Percentiles rank a stretch among this genome's conserved stretches.
Conservation (phyloP, 78 protist species). For the Blattamonas nauphoetae region DNA sequence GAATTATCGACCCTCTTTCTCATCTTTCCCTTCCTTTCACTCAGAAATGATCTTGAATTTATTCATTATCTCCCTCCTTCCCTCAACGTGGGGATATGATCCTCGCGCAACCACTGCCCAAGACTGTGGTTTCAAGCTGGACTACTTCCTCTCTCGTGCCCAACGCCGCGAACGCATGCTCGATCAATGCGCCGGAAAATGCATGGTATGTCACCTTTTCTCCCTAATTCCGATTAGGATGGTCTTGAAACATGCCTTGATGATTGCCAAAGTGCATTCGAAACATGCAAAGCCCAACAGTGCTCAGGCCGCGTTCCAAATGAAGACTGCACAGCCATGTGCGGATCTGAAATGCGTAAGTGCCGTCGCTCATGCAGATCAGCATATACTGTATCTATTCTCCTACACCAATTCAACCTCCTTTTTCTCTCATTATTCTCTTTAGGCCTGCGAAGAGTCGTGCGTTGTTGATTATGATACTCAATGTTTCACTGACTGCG, state of each 20-base stretch:
- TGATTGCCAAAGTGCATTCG: constrained; percentile 3
- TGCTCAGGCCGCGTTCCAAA: background rate
- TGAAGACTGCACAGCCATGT: background rate
- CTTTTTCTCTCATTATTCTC: background rate
- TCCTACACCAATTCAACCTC: background rate
- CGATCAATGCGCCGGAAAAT: background rate
- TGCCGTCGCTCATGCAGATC: background rate
- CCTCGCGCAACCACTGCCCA: background rate
- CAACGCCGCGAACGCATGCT: constrained; percentile 2
- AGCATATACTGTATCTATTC: background rate
- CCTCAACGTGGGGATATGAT: background rate
- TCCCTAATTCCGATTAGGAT: background rate
- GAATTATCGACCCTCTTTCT: too few relatives aligned
- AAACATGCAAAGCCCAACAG: background rate
- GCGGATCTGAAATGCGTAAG: background rate
- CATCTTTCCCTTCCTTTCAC: too few relatives aligned
- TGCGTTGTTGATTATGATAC: constrained; percentile 10
- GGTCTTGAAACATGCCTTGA: background rate
- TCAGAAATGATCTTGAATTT: too few relatives aligned
- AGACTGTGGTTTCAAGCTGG: background rate
- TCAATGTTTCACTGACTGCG: background rate
- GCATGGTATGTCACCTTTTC: background rate
- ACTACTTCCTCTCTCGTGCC: constrained; percentile 6
- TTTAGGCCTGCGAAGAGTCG: background rate
- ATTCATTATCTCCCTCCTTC: too few relatives aligned